phyloP scores from a whole-genome alignment of 805 yeast species.

The Teunomyces aglyptinius region DNA sequence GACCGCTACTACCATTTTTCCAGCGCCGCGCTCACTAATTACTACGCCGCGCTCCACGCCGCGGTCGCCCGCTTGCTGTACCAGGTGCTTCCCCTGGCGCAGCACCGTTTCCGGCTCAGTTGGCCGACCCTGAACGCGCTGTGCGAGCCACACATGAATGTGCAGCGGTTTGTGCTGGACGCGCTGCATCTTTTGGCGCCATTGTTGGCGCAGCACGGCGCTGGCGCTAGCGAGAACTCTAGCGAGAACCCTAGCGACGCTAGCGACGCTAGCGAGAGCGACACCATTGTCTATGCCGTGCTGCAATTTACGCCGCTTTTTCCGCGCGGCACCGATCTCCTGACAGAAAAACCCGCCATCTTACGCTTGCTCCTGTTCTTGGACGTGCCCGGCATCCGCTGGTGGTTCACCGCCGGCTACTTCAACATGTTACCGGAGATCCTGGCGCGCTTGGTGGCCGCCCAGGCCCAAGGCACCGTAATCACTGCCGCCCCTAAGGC shows the following conservation, averaged over 20 bases:
- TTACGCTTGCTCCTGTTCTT: conserved; percentile 57
- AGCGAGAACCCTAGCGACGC: too few species aligned
- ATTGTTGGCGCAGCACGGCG: conserved; percentile 48
- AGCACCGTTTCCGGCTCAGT: conserved; percentile 51
- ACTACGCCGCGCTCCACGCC: conserved; percentile 68
- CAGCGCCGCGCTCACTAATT: conserved; percentile 57
- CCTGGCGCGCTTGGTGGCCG: conserved; percentile 52
- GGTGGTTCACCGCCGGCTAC: conserved; percentile 96
- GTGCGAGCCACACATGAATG: conserved; percentile 63
- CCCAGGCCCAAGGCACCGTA: conserved; percentile 63
- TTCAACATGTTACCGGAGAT: conserved; percentile 86
- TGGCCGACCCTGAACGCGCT: conserved; percentile 76
- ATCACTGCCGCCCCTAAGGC: conserved; percentile 94
- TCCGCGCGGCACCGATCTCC: conserved; percentile 50
- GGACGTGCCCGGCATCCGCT: conserved; percentile 54
- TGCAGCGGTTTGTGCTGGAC: conserved; percentile 50
- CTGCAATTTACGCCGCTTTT: conserved; percentile 88
- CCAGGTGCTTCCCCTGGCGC: conserved; percentile 48
- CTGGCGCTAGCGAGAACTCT: too few species aligned
- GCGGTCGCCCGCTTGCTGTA: conserved; percentile 73
- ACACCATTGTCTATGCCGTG: conserved; percentile 81
- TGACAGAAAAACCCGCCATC: conserved; percentile 81
- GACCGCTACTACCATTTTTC: conserved; percentile 83
- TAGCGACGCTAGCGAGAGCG: conserved; percentile 25
- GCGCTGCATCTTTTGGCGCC: conserved; percentile 58